Percentiles rank a stretch among this genome's conserved stretches.
Conservation (phyloP, 768 basidiomycete genomes). For the Hygrocybe coccinea region DNA sequence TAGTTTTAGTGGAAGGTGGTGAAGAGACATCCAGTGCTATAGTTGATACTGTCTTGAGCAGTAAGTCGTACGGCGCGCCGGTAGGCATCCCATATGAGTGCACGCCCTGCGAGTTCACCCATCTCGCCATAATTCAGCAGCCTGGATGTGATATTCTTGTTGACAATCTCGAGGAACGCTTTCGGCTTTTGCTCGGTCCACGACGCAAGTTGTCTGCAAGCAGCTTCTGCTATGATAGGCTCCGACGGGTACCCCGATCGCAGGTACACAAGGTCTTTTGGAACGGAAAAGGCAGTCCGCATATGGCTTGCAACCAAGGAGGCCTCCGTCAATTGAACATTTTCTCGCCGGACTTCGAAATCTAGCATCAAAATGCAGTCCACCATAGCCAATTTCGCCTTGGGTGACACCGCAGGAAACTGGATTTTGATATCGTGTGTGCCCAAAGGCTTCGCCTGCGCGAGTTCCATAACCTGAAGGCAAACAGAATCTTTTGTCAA, state of each 20-base stretch:
- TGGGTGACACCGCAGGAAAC: background rate
- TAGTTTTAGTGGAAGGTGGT: no score
- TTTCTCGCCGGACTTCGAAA: constrained; percentile 8
- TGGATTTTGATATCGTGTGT: background rate
- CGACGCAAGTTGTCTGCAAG: constrained; percentile 7
- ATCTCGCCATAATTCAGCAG: constrained; percentile 14
- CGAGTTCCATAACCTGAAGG: background rate
- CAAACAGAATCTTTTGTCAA: background rate
- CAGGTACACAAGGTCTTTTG: constrained; percentile 11
- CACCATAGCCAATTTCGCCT: constrained; percentile 7
- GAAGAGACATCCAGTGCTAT: constrained; percentile 16
- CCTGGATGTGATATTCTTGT: constrained; percentile 1
- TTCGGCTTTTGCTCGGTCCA: constrained; percentile 11
- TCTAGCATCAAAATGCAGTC: constrained; percentile 14
- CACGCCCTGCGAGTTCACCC: constrained; percentile 20
- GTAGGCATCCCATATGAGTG: constrained; percentile 20
- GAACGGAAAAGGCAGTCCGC: constrained; percentile 18
- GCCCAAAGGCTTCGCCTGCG: background rate
- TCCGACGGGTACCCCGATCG: constrained; percentile 17
- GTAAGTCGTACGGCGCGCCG: constrained; percentile 10
- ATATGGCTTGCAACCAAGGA: constrained; percentile 19
- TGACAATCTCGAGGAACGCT: background rate
- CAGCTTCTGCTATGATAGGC: background rate
- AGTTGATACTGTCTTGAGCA: constrained; percentile 2
- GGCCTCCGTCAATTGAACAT: constrained; percentile 1